A percentile compares a stretch with the other conserved stretches of the same genome.
These are phyloP conservation scores for Saccharomycopsis crataegensis DNA, from an alignment of 1,139 yeast species.

Conservation along the genomic window DNA sequence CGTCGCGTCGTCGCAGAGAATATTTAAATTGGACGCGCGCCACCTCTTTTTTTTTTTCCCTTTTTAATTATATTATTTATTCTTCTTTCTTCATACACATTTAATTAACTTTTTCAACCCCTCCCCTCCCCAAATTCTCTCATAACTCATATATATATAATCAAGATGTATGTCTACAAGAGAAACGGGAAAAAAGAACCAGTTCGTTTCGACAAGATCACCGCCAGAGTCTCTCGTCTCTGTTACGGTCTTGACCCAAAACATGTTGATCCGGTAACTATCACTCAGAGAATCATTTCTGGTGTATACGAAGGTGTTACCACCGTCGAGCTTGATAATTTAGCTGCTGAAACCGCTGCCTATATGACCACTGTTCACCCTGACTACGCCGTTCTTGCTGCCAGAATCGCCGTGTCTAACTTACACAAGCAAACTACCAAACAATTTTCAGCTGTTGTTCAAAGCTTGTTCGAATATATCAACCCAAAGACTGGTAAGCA, in stretches of 20 bases:
- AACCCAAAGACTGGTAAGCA: slow-evolving; percentile 67
- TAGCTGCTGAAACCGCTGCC: slow-evolving; percentile 97
- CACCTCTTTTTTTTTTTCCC: no score
- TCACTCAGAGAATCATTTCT: slow-evolving; percentile 80
- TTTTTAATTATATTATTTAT: no score
- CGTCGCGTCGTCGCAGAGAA: no score
- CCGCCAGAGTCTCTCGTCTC: slow-evolving; percentile 55
- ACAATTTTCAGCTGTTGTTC: slow-evolving; percentile 73
- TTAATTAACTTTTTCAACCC: no score
- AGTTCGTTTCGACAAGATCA: slow-evolving; percentile 72
- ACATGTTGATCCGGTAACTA: slow-evolving; percentile 82
- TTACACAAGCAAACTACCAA: slow-evolving; percentile 91
- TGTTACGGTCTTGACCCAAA: slow-evolving; percentile 80
- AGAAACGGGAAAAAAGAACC: slow-evolving; percentile 82
- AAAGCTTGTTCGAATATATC: slow-evolving; percentile 56
- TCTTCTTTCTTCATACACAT: no score
- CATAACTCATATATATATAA: no score
- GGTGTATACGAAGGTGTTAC: slow-evolving; percentile 96
- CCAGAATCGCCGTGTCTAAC: slow-evolving; percentile 87
- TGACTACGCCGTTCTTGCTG: slow-evolving; percentile 90
- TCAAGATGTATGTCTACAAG: slow-evolving; percentile 44
- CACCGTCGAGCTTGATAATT: slow-evolving; percentile 83
- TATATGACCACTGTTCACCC: slow-evolving; percentile 96
- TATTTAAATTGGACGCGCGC: no score
- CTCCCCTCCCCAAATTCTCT: no score